Base-by-base conservation (phyloP, 371 early-diverging fungal species). In the Apophysomyces variabilis region DNA sequence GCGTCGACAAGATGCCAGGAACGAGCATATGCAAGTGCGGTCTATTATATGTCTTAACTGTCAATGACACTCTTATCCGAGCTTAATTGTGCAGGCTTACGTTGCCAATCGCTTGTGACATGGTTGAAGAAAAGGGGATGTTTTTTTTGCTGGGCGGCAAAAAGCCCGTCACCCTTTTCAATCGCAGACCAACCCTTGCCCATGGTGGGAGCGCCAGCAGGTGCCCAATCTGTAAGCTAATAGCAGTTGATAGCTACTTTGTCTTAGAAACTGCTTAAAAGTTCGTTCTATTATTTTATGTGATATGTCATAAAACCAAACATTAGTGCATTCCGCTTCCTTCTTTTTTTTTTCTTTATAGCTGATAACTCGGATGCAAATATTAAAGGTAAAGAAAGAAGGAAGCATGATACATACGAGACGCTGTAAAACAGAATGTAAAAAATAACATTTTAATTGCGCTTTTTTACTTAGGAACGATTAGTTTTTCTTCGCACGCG, bases 1-100 rank as follows among this genome's bases (percentile, higher is more conserved):
- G 96, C 96, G 79, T 98, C 97, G 56, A 97, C 96, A 39, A 95
- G 79, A 80, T 97, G 98, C 98, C 98, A 99, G 43, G 95, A 90
- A 61, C 96, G 87, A 61, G 96, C 93, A 70, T 95, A 95, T 14
- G 96, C 95, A 69, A 97, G 83, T 32, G 94, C 93, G 38, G 95
- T 95, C 95, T 95, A 79, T 36, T 54, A 41, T 43, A 11, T 56
- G 6, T 13, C 37, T 32, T 21, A 16, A 6, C 8, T 50, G 11
- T 72, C 47, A 56, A 5, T 12, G 14, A 13, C 39, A 37, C 21
- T 41, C 50, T 2, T 1, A 11, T 50, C 5, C 5, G 36, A 54
- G 21, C 41, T 18, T 46, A 43, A 39, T 13, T 1, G 35, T 35
- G 46, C 1, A 12, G 54, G 63, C 77, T 70, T 82, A 89, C 89